phyloP scores from a whole-genome alignment of 495 filamentous ascomycete genomes.

The Podospora tetraspora region DNA sequence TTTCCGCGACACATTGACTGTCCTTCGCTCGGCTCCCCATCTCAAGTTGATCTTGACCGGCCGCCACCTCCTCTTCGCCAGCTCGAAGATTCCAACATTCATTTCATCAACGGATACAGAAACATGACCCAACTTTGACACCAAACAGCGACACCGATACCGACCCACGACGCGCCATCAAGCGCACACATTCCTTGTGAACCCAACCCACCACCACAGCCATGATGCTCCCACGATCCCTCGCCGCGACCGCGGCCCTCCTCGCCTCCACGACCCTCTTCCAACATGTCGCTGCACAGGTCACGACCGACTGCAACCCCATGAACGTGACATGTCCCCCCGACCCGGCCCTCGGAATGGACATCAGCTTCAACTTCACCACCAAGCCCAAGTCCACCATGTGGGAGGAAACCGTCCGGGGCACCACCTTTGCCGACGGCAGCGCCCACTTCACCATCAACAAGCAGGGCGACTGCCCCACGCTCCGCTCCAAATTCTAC shows the following conservation, averaged over 20 bases:
- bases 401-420: conserved; percentile 59
- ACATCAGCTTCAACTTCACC: conserved; percentile 60
- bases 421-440: conserved; percentile 48
- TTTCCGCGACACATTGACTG: not conserved
- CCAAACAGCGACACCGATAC: not conserved
- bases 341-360: conserved; percentile 57
- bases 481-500: conserved; percentile 67
- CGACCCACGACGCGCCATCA: not conserved
- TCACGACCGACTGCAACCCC: conserved; percentile 63
- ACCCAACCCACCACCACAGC: not conserved
- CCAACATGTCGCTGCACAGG: conserved; percentile 49
- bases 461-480: conserved; percentile 67
- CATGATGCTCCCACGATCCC: conserved; percentile 31
- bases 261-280: conserved; percentile 37
- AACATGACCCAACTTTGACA: not conserved
- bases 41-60: conserved; percentile 22
- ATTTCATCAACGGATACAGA: not conserved
- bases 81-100: not conserved
- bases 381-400: conserved; percentile 49
- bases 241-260: conserved; percentile 38
- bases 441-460: conserved; percentile 62
- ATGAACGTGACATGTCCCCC: conserved; percentile 57
- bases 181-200: conserved; percentile 5
- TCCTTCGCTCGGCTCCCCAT: conserved; percentile 2
- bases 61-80: not conserved